A percentile compares a stretch with the other conserved stretches of the same genome.
Conservation (phyloP, 805 yeast genomes). For the Candida corydali region DNA sequence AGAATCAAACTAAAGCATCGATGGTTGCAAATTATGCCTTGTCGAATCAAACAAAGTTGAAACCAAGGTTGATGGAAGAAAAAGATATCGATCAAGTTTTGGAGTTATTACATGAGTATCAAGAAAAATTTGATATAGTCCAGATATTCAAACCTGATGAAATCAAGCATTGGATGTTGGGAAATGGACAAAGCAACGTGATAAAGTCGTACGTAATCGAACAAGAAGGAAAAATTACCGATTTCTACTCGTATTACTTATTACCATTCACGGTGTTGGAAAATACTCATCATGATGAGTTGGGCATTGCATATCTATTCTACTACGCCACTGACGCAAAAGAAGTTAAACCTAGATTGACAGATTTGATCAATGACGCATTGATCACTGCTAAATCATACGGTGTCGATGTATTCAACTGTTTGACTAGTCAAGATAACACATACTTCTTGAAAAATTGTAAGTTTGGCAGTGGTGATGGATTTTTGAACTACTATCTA, state of each 20-base stretch:
- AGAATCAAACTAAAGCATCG: conserved; percentile 57
- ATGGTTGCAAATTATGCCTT: conserved; percentile 62
- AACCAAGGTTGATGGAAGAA: conserved; percentile 50
- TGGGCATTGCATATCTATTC: conserved; percentile 84
- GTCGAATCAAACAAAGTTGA: conserved; percentile 45
- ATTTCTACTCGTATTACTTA: conserved; percentile 84
- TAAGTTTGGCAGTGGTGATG: conserved; percentile 93
- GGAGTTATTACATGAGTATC: conserved; percentile 57
- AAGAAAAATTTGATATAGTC: conserved; percentile 64
- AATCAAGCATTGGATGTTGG: conserved; percentile 77
- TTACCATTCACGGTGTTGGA: conserved; percentile 82
- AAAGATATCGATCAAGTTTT: conserved; percentile 65
- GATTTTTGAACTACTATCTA: conserved; percentile 81
- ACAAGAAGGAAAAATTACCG: conserved; percentile 67
- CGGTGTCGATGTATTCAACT: conserved; percentile 88
- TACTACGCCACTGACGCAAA: conserved; percentile 81
- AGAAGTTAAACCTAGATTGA: conserved; percentile 57
- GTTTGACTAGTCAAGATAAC: conserved; percentile 88
- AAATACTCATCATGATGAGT: conserved; percentile 55
- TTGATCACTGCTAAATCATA: conserved; percentile 64
- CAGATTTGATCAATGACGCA: conserved; percentile 64
- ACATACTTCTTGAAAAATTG: conserved; percentile 73
- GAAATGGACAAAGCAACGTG: conserved; percentile 46
- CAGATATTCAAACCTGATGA: conserved; percentile 70
- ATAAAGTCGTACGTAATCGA: conserved; percentile 78